Evolutionary conservation across 805 yeast species (phyloP), one percentile per base, ranked within the genome.

Genomic region (Starmera caribaea): DNA sequence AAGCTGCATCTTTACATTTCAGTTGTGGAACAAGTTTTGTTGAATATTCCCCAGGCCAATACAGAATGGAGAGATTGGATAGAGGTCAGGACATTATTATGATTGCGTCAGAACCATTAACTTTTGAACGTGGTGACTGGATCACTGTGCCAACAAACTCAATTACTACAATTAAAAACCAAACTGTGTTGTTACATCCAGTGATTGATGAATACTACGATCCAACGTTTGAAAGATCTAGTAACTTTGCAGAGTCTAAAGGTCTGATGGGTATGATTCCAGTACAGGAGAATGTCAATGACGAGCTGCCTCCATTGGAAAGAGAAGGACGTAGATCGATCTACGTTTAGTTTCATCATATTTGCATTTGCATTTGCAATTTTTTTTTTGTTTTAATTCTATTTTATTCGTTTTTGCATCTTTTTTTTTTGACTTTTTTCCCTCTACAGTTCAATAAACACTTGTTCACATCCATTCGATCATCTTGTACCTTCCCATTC

Each of bases 91-190:
- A 87, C 59, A 90, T 92, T 14, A 81, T 90, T n/a, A 82, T 92
- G 80, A 92, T 92, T 37, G 96, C 98, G 2, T 82, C 95, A 14
- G 98, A 92, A 56, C 98, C 98, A 0, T 68, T 92, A 41, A 92
- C 98, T 0, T 92, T 92, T 59, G 97, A 92, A 63, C 67, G 98
- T 41, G 90, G 89, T 32, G 98, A 92, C 61, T 92, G 98, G 98
- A 84, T 90, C 38, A 81, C 96, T 4, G 94, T 92, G 1, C 97
- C 97, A 2, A 83, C 97, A 1, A 92, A 92, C 57, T 83, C 97
- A 3, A 66, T 81, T 1, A 59, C 92, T 13, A 84, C 96, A 0
- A 78, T 92, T 43, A 79, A 77, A 46, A 79, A 77, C 41, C 95
- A 89, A 57, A 86, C 95, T 1, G 92, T 92, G 4, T 65, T 92